These are phyloP conservation scores for Chlamydomonas sphaeroides DNA, from an alignment of 139 green algal species.

Conservation along the genomic window DNA sequence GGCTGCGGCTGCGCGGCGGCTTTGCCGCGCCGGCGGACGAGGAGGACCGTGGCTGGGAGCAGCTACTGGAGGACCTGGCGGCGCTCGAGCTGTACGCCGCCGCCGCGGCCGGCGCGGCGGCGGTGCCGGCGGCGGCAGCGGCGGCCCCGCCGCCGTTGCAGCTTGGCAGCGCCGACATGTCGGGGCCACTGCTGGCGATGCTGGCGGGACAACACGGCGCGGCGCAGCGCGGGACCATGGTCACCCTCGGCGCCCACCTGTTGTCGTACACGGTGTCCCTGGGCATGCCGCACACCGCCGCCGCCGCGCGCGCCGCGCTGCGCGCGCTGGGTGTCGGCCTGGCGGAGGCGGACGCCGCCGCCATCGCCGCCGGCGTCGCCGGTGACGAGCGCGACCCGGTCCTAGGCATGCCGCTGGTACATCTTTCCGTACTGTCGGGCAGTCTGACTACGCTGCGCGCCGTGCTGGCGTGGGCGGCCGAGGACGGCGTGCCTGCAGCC, in stretches of 20 bases:
- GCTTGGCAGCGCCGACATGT: background rate
- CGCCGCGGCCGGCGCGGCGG: background rate
- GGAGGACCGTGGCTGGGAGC: too few species aligned
- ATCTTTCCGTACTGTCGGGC: constrained; percentile 7
- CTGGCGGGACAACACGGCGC: background rate
- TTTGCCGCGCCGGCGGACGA: background rate
- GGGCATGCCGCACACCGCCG: constrained; percentile 13
- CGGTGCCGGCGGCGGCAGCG: background rate
- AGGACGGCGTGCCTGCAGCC: background rate
- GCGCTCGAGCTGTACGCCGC: background rate
- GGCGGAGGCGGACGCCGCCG: constrained; percentile 12
- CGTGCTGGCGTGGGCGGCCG: background rate
- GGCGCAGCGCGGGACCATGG: background rate
- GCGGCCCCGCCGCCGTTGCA: background rate
- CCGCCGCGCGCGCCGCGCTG: background rate
- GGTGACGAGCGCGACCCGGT: background rate
- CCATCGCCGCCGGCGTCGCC: background rate
- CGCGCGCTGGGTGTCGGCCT: background rate
- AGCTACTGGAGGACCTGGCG: constrained; percentile 4
- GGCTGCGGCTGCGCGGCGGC: too few species aligned
- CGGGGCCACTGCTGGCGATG: background rate
- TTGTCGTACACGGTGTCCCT: constrained; percentile 21
- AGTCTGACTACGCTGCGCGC: background rate
- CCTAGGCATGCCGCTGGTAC: background rate
- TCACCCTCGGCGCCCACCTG: constrained; percentile 13